Conservation (phyloP, 169 alveolate genomes). For the Toxoplasma gondii region DNA sequence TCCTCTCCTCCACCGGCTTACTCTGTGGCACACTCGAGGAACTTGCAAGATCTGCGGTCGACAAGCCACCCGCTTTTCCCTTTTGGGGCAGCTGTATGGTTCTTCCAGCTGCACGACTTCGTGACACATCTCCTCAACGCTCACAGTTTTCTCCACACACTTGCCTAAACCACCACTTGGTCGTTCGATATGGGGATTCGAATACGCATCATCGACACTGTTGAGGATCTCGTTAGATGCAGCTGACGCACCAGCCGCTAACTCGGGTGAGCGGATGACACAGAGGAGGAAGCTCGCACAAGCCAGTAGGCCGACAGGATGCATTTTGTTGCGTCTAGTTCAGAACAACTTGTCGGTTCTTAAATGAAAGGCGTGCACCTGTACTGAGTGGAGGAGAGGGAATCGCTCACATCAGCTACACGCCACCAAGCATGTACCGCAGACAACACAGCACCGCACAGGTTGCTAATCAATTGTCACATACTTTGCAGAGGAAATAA, state of each 20-base stretch:
- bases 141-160: neutral
- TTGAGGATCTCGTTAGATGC: neutral
- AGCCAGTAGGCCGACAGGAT: neutral
- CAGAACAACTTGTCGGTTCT: no score
- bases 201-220: neutral
- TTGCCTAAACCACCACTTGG: neutral
- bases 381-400: no score
- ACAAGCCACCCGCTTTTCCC: neutral
- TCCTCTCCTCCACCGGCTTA: neutral
- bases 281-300: neutral
- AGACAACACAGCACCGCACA: no score
- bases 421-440: no score
- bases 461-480: no score
- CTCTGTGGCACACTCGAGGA: neutral
- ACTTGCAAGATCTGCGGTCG: neutral
- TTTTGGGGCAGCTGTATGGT: slow-evolving; percentile 21
- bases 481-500: no score
- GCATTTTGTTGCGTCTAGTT: neutral
- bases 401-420: no score
- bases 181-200: no score
- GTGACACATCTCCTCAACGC: neutral
- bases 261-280: neutral
- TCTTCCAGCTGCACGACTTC: neutral
- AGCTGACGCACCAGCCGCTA: neutral
- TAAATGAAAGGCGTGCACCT: no score